Base-by-base conservation (phyloP, 768 basidiomycete species). In the Kwoniella heveanensis region DNA sequence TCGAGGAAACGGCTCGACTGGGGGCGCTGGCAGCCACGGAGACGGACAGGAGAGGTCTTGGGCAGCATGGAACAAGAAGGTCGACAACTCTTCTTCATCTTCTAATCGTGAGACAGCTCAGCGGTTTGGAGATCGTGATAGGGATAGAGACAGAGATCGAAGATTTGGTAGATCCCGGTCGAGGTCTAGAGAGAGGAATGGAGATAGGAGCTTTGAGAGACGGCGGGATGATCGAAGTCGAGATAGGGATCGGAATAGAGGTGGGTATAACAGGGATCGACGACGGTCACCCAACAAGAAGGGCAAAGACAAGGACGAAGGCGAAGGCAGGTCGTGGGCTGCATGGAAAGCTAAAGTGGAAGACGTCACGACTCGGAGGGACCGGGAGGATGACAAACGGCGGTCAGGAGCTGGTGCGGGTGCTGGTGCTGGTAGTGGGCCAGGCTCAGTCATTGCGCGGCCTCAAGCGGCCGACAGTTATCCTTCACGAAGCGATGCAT, bases 281-380 rank as follows among this genome's bases (percentile, higher is more conserved):
- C 46, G 55, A 17, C 24, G n/a, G n/a, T 21, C 56, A 29, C 9
- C 26, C 51, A 2, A 9, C 21, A 51, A 48, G 50, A 60, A 52
- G 53, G 39, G 56, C 27, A 57, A 61, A 44, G 24, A 60, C 15
- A 57, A 30, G 46, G 51, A 57, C 49, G 51, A 22, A 27, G 60
- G 51, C 25, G 58, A 32, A n/a, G 58, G 48, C 25, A 10, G 64
- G 21, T 52, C 54, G 21, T 63, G 67, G 61, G 51, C 67, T 29
- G 67, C 60, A 52, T 64, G 64, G 70, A 67, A 66, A 37, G 53
- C 37, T 24, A 63, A 59, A 24, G 49, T 64, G 48, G 57, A 55
- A 22, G 32, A 53, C 9, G 26, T 17, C 12, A 56, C 46, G 25
- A 44, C n/a, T 19, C 52, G 60, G 10, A 26, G 8, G 10, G 36